Evolutionary conservation across 23 red algal genomes (phyloP).

Genomic region (Gracilaria gracilis): DNA sequence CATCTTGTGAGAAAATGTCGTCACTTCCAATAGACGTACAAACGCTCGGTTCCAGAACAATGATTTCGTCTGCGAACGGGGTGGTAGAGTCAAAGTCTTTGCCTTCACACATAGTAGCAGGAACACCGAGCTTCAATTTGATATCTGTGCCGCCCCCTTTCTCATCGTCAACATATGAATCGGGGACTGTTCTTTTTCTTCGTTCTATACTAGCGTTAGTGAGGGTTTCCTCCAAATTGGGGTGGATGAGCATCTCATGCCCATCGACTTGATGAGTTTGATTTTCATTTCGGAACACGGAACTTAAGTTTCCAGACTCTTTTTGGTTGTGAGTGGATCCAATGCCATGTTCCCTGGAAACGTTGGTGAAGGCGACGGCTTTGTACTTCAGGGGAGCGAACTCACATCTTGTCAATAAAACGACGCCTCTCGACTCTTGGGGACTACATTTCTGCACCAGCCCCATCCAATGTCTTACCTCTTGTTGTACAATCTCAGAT

Average conservation of each 20-base stretch:
- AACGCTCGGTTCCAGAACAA: constrained; percentile 11
- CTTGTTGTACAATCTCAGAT: neutral
- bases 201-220: neutral
- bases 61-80: neutral
- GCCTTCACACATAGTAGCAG: neutral
- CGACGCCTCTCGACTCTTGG: neutral
- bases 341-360: neutral
- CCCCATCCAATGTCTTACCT: constrained; percentile 26
- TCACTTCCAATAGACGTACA: constrained; percentile 16
- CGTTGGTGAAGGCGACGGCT: neutral
- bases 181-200: neutral
- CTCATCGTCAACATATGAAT: neutral
- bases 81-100: neutral
- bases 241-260: neutral
- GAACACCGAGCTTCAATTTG: neutral
- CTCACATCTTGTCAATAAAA: constrained; percentile 21
- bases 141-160: neutral
- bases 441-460: constrained; percentile 20
- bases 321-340: neutral
- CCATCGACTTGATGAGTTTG: neutral
- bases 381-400: neutral
- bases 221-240: neutral
- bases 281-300: neutral
- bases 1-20: constrained; percentile 3
- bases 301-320: neutral